Evolutionary conservation across 345 rosid genomes (phyloP), one percentile per base, ranked within the genome.

Genomic region (Acer negundo): DNA sequence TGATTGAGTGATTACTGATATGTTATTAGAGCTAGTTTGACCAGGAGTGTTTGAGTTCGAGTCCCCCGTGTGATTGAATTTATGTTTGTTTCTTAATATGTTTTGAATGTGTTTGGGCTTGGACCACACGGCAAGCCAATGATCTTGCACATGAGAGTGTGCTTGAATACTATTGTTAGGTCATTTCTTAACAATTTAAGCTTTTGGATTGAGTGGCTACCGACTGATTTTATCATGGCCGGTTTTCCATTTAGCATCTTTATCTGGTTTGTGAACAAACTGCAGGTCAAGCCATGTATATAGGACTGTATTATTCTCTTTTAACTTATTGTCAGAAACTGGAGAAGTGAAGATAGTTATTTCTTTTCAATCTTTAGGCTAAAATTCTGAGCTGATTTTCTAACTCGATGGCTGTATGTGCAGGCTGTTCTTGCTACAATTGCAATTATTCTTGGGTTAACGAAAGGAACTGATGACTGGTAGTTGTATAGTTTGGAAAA

Each of bases 381-480:
- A 9, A 22, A 42, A 69, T 23, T 20, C 20, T 70, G 4, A 13
- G 63, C 7, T 75, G 3, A 66, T 67, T 24, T 46, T 24, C 46
- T 64, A 28, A 70, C 23, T 16, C 17, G 9, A 8, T 62, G 16
- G 24, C 10, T 56, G 17, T 67, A 19, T 35, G 38, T 78, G 81
- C 97, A 95, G 98, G 98, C 98, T 11, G 56, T 88, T 80, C 82
- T 95, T 67, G 98, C 87, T 10, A 89, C 95, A 2, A 75, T 95
- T 63, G 97, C 88, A 73, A 79, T 93, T 80, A 63, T 93, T 78
- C 75, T 95, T 53, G 95, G 94, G 63, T 92, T 69, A 74, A 77
- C 97, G n/a, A 90, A 78, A 80, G 91, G 92, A 70, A 82, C 84
- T 59, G 70, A 82, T 6, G 89, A 82, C 2, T 86, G 94, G 92